A percentile compares a stretch with the other conserved stretches of the same genome.
Conservation (phyloP, 805 yeast genomes). For the Suhomyces vadensis region DNA sequence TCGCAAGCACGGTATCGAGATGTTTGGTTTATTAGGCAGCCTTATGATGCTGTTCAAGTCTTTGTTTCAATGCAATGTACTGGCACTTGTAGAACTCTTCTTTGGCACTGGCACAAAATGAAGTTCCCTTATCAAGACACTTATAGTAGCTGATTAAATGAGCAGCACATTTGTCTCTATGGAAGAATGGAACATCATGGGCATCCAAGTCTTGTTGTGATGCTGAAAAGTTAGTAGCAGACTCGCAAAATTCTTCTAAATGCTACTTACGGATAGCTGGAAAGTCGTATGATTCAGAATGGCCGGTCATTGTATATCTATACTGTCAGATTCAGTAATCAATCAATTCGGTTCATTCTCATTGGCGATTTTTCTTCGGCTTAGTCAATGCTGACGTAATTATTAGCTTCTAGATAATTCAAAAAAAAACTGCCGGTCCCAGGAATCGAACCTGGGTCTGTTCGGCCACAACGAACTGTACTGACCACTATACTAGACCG, state of each 20-base stretch:
- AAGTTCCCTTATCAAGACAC: slow-evolving; percentile 45
- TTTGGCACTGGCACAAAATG: slow-evolving; percentile 40
- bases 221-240: slow-evolving; percentile 14
- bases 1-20: too few species aligned
- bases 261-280: slow-evolving; percentile 17
- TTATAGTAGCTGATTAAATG: slow-evolving; percentile 43
- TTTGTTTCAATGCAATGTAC: slow-evolving; percentile 42
- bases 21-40: slow-evolving; percentile 6
- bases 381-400: not conserved
- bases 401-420: not conserved
- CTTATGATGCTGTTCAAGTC: slow-evolving; percentile 26
- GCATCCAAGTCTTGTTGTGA: slow-evolving; percentile 39
- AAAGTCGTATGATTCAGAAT: slow-evolving; percentile 14
- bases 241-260: not conserved
- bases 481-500: slow-evolving; percentile 21
- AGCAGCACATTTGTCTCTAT: slow-evolving; percentile 48
- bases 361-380: slow-evolving; percentile 11
- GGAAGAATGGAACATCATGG: slow-evolving; percentile 41
- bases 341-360: slow-evolving; percentile 4
- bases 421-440: slow-evolving; percentile 17
- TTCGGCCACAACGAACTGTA: slow-evolving; percentile 21
- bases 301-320: slow-evolving; percentile 12
- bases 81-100: slow-evolving; percentile 48
- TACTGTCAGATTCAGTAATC: not conserved
- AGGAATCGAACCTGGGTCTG: slow-evolving; percentile 21